Evolutionary conservation across 768 basidiomycete species (phyloP), one percentile per base, ranked within the genome.

Genomic region (Boletus patriciae): DNA sequence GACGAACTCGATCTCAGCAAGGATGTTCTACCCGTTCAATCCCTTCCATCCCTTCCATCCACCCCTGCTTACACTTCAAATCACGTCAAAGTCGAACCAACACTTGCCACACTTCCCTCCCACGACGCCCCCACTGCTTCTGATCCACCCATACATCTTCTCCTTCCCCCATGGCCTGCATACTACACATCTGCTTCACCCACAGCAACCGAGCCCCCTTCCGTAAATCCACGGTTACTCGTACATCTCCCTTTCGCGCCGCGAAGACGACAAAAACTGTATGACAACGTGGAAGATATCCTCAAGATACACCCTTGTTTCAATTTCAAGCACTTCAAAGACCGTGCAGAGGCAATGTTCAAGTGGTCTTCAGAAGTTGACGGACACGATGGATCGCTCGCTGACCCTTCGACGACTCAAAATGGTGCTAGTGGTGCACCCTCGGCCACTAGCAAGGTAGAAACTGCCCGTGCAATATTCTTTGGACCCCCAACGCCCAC

Each of bases 281-380:
- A 76, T 9, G 69, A 72, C 27, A 71, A 73, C 3, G 68, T 81
- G 21, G 73, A 74, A 38, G 75, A 78, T 48, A 73, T 74, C 1
- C 73, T 81, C 70, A 73, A 70, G 56, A 76, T 80, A 64, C 78
- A 78, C 42, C 81, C 81, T 16, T 82, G 73, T 43, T 76, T 82
- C 67, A 81, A 80, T 63, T 73, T 79, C 41, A 77, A 73, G 19
- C 74, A 80, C 45, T 82, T 81, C 58, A 74, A 73, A 50, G 66
- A 73, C 43, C 79, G 80, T 19, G 66, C 77, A 34, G 75, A 78
- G 43, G 72, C 68, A 13, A 75, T 82, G 73, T 77, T 80, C 64
- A 64, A 62, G 36, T 78, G 73, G 77, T 71, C 71, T 1, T 69
- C 73, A 4, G 75, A 72, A 31, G 53, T 59, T 52, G 73, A 74